These are phyloP conservation scores for Inonotus obliquus DNA, from an alignment of 1,284 basidiomycete species.

Conservation along the genomic window DNA sequence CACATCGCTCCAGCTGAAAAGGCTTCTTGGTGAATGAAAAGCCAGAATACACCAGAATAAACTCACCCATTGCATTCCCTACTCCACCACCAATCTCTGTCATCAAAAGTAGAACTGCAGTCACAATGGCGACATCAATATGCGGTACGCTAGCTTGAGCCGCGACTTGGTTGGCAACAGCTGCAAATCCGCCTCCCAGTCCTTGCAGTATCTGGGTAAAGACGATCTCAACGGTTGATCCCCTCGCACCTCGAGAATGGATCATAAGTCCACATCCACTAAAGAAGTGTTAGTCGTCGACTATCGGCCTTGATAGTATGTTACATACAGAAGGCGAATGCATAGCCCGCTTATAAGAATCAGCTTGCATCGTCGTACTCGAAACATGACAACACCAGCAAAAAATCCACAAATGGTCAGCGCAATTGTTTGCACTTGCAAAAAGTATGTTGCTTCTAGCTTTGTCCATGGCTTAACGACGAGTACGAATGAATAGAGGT, in stretches of 20 bases:
- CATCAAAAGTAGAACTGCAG: constrained; percentile 75
- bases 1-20: constrained; percentile 51
- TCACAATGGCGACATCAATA: constrained; percentile 75
- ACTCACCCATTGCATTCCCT: constrained; percentile 59
- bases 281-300: neutral
- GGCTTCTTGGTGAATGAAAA: neutral
- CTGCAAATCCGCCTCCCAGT: constrained; percentile 74
- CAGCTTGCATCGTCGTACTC: constrained; percentile 51
- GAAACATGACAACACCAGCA: constrained; percentile 54
- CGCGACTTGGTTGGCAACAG: constrained; percentile 65
- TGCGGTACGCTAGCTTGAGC: constrained; percentile 78
- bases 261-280: constrained; percentile 72
- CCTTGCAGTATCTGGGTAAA: constrained; percentile 76
- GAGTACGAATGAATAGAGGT: constrained; percentile 56
- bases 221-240: constrained; percentile 55
- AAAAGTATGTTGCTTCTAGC: constrained; percentile 50
- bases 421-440: constrained; percentile 51
- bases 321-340: constrained; percentile 50
- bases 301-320: neutral
- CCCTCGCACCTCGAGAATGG: constrained; percentile 60
- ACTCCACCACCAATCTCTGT: constrained; percentile 76
- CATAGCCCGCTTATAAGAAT: constrained; percentile 62
- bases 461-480: constrained; percentile 58
- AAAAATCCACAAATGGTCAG: constrained; percentile 62
- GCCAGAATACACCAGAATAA: neutral